These are phyloP conservation scores for Aspergillus affinis DNA, from an alignment of 495 filamentous ascomycete genomes.

Conservation along the genomic window DNA sequence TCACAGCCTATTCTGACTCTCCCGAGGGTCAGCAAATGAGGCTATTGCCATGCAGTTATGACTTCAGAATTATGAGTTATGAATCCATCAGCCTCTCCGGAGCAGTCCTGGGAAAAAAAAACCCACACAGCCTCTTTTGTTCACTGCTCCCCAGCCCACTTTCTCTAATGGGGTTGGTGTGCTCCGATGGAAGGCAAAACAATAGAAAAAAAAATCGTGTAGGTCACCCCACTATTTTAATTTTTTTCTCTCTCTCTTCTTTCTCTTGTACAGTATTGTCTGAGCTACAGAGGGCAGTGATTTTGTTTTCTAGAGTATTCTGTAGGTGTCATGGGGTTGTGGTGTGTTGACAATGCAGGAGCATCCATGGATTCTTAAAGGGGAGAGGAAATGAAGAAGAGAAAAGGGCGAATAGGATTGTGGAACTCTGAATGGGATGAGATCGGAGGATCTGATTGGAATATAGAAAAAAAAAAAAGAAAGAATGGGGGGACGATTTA, in stretches of 20 bases:
- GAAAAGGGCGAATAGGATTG: background rate
- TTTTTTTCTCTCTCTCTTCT: background rate
- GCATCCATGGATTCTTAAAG: background rate
- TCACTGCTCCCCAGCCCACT: slow-evolving; percentile 1
- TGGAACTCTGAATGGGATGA: background rate
- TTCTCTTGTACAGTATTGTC: background rate
- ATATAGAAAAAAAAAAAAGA: background rate
- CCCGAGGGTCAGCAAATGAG: slow-evolving; percentile 5
- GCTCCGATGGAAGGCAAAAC: slow-evolving; percentile 2
- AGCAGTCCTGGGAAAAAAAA: background rate
- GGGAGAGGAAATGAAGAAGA: background rate
- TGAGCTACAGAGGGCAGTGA: background rate
- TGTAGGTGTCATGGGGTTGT: no score
- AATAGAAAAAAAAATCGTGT: background rate
- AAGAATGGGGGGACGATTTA: background rate
- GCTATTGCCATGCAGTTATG: background rate
- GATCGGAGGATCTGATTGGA: background rate
- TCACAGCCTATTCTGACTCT: background rate
- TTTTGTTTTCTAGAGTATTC: no score
- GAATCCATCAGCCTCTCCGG: background rate
- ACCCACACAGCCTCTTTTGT: slow-evolving; percentile 5
- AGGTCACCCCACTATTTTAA: background rate
- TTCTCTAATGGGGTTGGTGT: slow-evolving; percentile 5
- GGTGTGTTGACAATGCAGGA: no score
- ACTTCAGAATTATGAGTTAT: background rate